Conservation (phyloP, 805 yeast genomes). For the Candida railenensis region DNA sequence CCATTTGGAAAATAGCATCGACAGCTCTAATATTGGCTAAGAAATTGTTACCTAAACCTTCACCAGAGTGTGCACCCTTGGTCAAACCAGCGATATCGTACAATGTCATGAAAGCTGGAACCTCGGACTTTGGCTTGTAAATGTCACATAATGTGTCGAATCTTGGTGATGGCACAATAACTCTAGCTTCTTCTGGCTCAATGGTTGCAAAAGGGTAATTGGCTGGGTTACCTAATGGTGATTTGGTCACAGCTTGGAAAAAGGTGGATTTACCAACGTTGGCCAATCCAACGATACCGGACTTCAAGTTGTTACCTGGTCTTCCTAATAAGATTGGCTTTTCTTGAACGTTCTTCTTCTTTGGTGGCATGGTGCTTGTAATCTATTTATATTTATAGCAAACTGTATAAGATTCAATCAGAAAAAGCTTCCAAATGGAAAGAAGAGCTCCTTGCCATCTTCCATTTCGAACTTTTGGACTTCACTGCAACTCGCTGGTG, state of each 20-base stretch:
- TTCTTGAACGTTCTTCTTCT: slow-evolving; percentile 61
- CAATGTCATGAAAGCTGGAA: slow-evolving; percentile 90
- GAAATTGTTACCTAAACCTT: slow-evolving; percentile 97
- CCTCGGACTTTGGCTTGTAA: slow-evolving; percentile 80
- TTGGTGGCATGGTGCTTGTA: slow-evolving; percentile 63
- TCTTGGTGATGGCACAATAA: slow-evolving; percentile 87
- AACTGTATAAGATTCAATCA: too few species aligned
- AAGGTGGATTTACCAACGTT: slow-evolving; percentile 96
- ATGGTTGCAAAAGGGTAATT: slow-evolving; percentile 98
- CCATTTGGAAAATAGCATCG: slow-evolving; percentile 97
- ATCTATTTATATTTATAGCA: too few species aligned
- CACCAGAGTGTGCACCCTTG: slow-evolving; percentile 95
- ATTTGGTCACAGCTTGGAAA: slow-evolving; percentile 94
- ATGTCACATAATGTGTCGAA: slow-evolving; percentile 72
- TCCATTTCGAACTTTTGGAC: too few species aligned
- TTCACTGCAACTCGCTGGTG: too few species aligned
- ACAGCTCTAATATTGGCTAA: slow-evolving; percentile 95
- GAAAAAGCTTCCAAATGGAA: too few species aligned
- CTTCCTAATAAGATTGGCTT: slow-evolving; percentile 79
- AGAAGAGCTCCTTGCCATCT: too few species aligned
- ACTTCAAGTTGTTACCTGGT: slow-evolving; percentile 51
- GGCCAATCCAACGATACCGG: slow-evolving; percentile 94
- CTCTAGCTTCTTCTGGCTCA: slow-evolving; percentile 98
- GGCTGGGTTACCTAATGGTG: slow-evolving; percentile 94
- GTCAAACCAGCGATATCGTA: slow-evolving; percentile 98